Base-by-base conservation (phyloP, 768 basidiomycete genomes). In the Trichaptum fuscoviolaceum region DNA sequence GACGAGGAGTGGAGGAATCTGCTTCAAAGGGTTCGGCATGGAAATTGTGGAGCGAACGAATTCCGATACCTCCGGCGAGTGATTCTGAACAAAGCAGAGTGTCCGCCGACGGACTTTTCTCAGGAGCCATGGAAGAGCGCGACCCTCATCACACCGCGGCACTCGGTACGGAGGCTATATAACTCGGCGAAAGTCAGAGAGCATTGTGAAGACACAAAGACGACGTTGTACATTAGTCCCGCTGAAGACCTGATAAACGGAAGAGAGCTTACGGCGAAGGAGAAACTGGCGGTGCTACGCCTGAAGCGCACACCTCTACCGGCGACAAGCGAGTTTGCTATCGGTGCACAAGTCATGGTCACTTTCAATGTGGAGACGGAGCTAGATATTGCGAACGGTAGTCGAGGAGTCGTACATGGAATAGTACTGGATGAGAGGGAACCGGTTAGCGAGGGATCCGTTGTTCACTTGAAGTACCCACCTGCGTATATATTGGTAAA, bases 311-410 rank as follows among this genome's bases (percentile, higher is more conserved):
- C 20, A 67, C 64, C 63, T 1, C 67, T 79, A 18, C 27, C 62
- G 1, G 67, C 71, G 6, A 25, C 7, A 0, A 66, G 79, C 0
- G 71, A 77, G 57, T 24, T 81, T 0, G 76, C 75, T 0, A 67
- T 77, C 0, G 80, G 80, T 0, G 79, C 78, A 76, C 68, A 74
- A 58, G 79, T 75, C 0, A 80, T 83, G 79, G 74, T 80, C 0
- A 68, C 72, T 2, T 17, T 69, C 0, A 82, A 82, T 58, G 67
- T 81, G 0, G 72, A 75, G 3, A 79, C 80, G 2, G 78, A 81
- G 24, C 69, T 72, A 0, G 77, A 81, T 62, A 63, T 82, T 1
- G 77, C 80, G 0, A 83, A 83, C 59, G 79, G 82, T 0, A 75
- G 79, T 0, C 42, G 76, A 25, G 81, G 81, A 0, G 67, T 42